Evolutionary conservation across 1,284 basidiomycete genomes (phyloP), one percentile per base, ranked within the genome.

Genomic region (Melampsora larici-populina): DNA sequence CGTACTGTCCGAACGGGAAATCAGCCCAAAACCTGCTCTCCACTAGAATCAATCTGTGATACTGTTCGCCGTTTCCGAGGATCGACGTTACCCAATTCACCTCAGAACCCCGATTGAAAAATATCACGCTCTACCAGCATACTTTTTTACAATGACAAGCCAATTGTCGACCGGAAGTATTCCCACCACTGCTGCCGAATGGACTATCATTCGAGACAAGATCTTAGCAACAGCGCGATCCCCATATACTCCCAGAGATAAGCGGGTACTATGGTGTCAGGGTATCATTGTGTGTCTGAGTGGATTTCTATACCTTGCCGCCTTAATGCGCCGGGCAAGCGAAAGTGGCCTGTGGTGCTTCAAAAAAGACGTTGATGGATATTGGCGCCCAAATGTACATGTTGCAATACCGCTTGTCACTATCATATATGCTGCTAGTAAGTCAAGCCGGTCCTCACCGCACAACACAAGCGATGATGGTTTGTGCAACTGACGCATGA

Each of bases 311-410:
- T 75, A 75, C 26, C 43, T 75, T 17, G 58, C 51, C 29, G 66
- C 60, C 26, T 51, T 75, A 15, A 15, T 75, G 11, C 63, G 73
- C 17, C 46, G 73, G 24, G 65, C 49, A 24, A 67, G 62, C 24
- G 26, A 51, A 40, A 75, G 55, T 43, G 73, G 73, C 33, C 36
- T 75, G 11, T 75, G 73, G 73, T 75, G 73, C 65, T 48, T 75
- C 48, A 75, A 68, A 65, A 66, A 51, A 66, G 73, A 75, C 49
- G 64, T 67, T n/a, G 73, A 75, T 64, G 73, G 73, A 11, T 75
- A 75, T 21, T 75, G 73, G 73, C 73, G 65, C 55, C 73, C 73
- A 17, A 75, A 75, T 55, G 64, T 75, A 17, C 73, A 75, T 68
- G 73, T 75, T 58, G 73, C 73, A 33, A 75, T 75, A 24, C 73